Evolutionary conservation across 1,284 basidiomycete species (phyloP).

Genomic region (Afroboletus lepidellus): DNA sequence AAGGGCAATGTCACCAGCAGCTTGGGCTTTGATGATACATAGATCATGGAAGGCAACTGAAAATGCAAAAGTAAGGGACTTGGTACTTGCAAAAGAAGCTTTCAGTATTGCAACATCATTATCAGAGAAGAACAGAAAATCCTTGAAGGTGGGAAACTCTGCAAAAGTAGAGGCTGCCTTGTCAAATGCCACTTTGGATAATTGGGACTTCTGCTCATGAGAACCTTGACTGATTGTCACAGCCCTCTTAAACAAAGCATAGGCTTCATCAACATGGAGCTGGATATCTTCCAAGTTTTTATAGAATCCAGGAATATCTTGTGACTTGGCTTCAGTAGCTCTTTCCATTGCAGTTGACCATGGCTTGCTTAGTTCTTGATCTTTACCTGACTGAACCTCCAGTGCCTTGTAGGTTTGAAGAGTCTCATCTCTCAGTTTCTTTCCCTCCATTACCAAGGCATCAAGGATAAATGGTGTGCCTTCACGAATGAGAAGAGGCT

Average conservation of each 20-base stretch:
- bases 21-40: constrained; percentile 48
- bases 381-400: not conserved
- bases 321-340: constrained; percentile 18
- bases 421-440: constrained; percentile 15
- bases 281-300: constrained; percentile 38
- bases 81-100: constrained; percentile 48
- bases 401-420: constrained; percentile 14
- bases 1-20: constrained; percentile 30
- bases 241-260: constrained; percentile 10
- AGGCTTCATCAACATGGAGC: constrained; percentile 37
- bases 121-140: constrained; percentile 26
- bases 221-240: not conserved
- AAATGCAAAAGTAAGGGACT: constrained; percentile 39
- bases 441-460: constrained; percentile 27
- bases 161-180: constrained; percentile 19
- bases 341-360: constrained; percentile 25
- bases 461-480: constrained; percentile 26
- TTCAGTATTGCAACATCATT: constrained; percentile 42
- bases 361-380: constrained; percentile 23
- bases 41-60: constrained; percentile 45
- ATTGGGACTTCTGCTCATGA: not conserved
- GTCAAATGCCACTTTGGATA: constrained; percentile 4
- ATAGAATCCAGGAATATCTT: constrained; percentile 9
- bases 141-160: constrained; percentile 14
- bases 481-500: not conserved